Evolutionary conservation across 495 filamentous ascomycete genomes (phyloP).

Genomic region (Penicillium canariense): DNA sequence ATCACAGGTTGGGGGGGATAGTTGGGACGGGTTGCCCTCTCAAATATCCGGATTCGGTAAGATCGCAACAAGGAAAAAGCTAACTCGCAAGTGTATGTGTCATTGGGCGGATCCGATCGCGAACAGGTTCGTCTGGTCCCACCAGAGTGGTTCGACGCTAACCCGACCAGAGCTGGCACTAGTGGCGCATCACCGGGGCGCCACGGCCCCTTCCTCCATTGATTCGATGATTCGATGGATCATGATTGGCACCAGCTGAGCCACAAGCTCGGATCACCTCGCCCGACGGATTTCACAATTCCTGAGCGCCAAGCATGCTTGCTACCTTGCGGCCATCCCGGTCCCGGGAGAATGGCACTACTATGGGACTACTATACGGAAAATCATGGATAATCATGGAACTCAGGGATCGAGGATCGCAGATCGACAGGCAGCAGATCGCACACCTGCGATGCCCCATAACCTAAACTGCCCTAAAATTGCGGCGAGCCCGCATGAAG

Average conservation of each 20-base stretch:
- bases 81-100: constrained; percentile 12
- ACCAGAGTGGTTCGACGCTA: constrained; percentile 19
- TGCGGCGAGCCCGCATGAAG: not conserved
- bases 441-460: not conserved
- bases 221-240: not conserved
- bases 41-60: not conserved
- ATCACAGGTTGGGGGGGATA: not conserved
- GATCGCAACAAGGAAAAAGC: not conserved
- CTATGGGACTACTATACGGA: not conserved
- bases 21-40: not conserved
- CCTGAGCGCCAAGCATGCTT: not conserved
- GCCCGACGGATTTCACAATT: not conserved
- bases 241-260: constrained; percentile 11
- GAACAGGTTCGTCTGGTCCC: constrained; percentile 11
- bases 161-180: constrained; percentile 4
- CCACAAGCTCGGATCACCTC: constrained; percentile 20
- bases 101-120: constrained; percentile 14
- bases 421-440: constrained; percentile 1
- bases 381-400: not conserved
- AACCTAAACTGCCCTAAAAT: constrained; percentile 3
- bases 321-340: not conserved
- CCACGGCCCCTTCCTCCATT: constrained; percentile 5
- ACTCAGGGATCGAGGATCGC: not conserved
- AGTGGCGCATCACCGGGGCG: constrained; percentile 11
- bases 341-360: not conserved